These are phyloP conservation scores for Aureobasidium sp. DNA, from an alignment of 2,329 filamentous ascomycete genomes.

Conservation along the genomic window DNA sequence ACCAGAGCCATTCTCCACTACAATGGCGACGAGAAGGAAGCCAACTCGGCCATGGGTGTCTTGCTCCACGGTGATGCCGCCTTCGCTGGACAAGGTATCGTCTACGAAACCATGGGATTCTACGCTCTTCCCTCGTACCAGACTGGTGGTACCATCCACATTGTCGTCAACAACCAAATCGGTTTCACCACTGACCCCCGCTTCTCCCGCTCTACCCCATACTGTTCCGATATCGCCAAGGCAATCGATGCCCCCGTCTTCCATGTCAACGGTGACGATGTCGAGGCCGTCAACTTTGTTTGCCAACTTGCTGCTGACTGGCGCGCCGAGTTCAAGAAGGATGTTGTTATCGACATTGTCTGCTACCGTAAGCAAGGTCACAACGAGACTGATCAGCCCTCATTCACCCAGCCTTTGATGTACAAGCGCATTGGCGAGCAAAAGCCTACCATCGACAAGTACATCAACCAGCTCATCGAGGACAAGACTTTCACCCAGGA, in stretches of 20 bases:
- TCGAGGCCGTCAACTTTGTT: constrained; percentile 96
- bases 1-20: constrained; percentile 97
- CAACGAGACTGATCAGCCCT: constrained; percentile 99
- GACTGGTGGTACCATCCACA: constrained; percentile 91
- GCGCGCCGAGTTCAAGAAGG: constrained; percentile 97
- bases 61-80: constrained; percentile 95
- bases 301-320: constrained; percentile 96
- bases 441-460: constrained; percentile 77
- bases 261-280: constrained; percentile 98
- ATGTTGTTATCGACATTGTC: constrained; percentile 95
- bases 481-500: constrained; percentile 96
- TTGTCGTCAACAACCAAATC: constrained; percentile 99
- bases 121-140: constrained; percentile 92
- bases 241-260: constrained; percentile 97
- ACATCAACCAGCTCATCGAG: constrained; percentile 80
- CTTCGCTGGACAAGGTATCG: constrained; percentile 91
- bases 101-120: constrained; percentile 98
- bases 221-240: constrained; percentile 99
- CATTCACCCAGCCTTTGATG: constrained; percentile 99
- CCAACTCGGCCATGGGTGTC: constrained; percentile 87
- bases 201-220: constrained; percentile 92
- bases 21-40: constrained; percentile 90
- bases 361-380: constrained; percentile 99
- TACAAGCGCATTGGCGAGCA: constrained; percentile 94
- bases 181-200: constrained; percentile 98